Conservation (phyloP, 2,329 filamentous ascomycete genomes). For the Blastomyces silverae region DNA sequence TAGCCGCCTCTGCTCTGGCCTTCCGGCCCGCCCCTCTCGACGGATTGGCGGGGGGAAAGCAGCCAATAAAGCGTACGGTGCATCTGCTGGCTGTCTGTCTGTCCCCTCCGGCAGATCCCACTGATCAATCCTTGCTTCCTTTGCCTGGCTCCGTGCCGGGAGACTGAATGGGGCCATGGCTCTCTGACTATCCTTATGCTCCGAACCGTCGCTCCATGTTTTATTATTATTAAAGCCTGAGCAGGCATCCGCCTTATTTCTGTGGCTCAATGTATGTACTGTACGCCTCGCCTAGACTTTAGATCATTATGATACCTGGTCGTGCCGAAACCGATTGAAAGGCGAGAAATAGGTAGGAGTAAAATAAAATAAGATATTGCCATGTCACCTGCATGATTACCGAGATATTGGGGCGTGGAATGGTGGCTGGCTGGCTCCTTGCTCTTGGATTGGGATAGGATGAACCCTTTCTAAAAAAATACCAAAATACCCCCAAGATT, state of each 20-base stretch:
- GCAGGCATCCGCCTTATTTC: not conserved
- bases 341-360: not conserved
- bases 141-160: not conserved
- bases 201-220: not conserved
- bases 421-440: conserved; percentile 3
- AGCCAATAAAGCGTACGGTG: not conserved
- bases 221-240: not conserved
- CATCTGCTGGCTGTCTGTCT: not conserved
- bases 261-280: not conserved
- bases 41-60: not conserved
- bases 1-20: not conserved
- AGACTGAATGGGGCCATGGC: not conserved
- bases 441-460: not conserved
- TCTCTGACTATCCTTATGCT: not conserved
- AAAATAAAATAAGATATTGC: not conserved
- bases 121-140: conserved; percentile 2
- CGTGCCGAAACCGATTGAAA: not conserved
- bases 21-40: not conserved
- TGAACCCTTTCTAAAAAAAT: not conserved
- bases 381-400: conserved; percentile 5
- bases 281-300: not conserved
- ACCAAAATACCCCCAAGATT: not conserved
- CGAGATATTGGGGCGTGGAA: not conserved
- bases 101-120: conserved; percentile 10
- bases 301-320: not conserved